Evolutionary conservation across 2,329 filamentous ascomycete species (phyloP), one percentile per base, ranked within the genome.

Genomic region (Ophiostoma montium): DNA sequence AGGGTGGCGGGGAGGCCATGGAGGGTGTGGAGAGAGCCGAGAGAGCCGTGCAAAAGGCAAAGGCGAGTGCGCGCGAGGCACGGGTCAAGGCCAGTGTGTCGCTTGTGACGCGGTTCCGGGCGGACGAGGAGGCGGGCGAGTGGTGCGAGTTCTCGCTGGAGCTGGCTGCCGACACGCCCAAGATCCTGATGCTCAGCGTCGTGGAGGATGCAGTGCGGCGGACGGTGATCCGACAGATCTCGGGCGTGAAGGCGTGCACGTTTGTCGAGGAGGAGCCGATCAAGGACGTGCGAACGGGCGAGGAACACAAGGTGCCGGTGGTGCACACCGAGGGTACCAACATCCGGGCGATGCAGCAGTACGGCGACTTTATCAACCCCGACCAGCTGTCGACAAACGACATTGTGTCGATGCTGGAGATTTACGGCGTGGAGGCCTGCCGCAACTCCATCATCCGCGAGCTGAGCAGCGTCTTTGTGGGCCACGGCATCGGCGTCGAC

Each of bases 341-440:
- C 65, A 71, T 98, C 38, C 73, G 77, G 55, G 89, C 89, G 23
- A 95, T 98, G 84, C 88, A 92, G 62, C 80, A 84, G 53, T 92
- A 87, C 64, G 77, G 83, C 58, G 78, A 92, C 60, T 80, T 84
- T 62, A 85, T 96, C 67, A 81, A 95, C 65, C 85, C 87, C 1
- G 80, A 95, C 67, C 78, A 75, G 49, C 82, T 95, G 59, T 80
- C 84, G 65, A 95, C 90, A 56, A 98, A 98, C 69, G 90, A 94
- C 58, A 89, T 96, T 55, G 82, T 82, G 33, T 79, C 88, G 35
- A 85, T 96, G 64, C 78, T 96, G 13, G 70, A 74, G 21, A 75
- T 85, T 47, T 98, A 96, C 63, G 92, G 92, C 56, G 88, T 98
- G 5, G 92, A 98, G 68, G 92, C 92, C 1, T 88, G 86, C 42